A percentile compares a stretch with the other conserved stretches of the same genome.
phyloP scores from a whole-genome alignment of 2,329 filamentous ascomycete species.

The Colletotrichum karsti region DNA sequence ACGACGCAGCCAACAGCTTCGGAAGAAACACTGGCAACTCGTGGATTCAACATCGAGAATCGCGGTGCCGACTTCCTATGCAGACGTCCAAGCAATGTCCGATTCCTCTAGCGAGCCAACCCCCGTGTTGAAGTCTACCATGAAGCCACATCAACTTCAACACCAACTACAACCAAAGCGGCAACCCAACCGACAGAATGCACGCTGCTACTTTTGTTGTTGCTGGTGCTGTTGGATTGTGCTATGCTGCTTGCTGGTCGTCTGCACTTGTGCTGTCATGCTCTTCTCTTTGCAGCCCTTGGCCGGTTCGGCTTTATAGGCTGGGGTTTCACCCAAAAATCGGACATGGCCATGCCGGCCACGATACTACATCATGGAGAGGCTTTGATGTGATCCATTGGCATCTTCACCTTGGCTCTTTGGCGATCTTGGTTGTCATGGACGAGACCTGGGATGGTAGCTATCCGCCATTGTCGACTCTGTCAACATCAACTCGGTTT shows the following conservation, averaged over 20 bases:
- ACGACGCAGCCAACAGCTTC: no score
- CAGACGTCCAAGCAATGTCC: no score
- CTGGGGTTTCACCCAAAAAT: no score
- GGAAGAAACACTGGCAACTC: no score
- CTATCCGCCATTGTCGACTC: neutral
- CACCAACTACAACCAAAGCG: neutral
- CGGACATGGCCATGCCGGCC: neutral
- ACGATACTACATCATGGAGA: neutral
- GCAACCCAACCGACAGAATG: neutral
- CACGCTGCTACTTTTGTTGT: neutral
- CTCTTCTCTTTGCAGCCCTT: neutral
- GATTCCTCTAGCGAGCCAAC: no score
- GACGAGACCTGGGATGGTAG: neutral
- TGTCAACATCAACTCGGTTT: no score
- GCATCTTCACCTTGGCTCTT: neutral
- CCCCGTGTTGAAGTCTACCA: neutral
- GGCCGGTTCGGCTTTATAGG: neutral
- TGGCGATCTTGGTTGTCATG: neutral
- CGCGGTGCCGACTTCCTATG: no score
- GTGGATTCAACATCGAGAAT: no score
- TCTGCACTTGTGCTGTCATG: neutral
- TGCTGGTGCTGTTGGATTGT: constrained; percentile 4
- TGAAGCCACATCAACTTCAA: neutral
- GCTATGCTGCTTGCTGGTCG: neutral
- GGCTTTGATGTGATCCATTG: neutral